Evolutionary conservation across 2,329 filamentous ascomycete genomes (phyloP).

Genomic region (Penicillium sp.): DNA sequence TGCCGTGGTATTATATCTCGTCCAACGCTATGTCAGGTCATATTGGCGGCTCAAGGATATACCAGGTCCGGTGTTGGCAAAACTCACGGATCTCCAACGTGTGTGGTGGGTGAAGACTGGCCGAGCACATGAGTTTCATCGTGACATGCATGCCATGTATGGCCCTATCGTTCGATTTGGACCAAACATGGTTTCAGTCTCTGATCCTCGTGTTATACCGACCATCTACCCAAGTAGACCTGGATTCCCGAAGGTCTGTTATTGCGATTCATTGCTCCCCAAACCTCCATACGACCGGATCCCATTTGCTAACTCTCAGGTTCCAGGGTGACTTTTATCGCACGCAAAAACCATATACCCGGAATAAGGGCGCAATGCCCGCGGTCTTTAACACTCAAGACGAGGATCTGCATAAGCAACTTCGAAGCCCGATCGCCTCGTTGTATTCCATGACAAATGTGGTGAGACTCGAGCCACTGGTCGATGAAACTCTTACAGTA

Average conservation of each 20-base stretch:
- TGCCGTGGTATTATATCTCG: background rate
- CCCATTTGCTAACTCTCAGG: too few relatives aligned
- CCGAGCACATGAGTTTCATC: constrained; percentile 22
- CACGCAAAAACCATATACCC: too few relatives aligned
- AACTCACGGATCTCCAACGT: constrained; percentile 29
- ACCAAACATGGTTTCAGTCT: constrained; percentile 32
- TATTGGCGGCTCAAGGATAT: constrained; percentile 10
- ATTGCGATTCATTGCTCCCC: background rate
- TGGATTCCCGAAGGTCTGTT: constrained; percentile 21
- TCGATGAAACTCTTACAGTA: too few relatives aligned
- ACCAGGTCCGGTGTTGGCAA: constrained; percentile 29
- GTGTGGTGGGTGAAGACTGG: constrained; percentile 25
- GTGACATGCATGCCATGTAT: constrained; percentile 25
- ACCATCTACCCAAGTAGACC: constrained; percentile 21
- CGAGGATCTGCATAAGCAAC: too few relatives aligned
- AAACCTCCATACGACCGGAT: too few relatives aligned
- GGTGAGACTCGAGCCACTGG: too few relatives aligned
- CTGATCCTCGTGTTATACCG: constrained; percentile 23
- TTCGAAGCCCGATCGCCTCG: too few relatives aligned
- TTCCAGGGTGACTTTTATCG: too few relatives aligned
- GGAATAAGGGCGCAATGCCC: too few relatives aligned
- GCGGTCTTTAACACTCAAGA: too few relatives aligned
- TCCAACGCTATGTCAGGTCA: too few relatives aligned
- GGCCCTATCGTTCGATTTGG: constrained; percentile 31
- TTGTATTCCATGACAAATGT: too few relatives aligned